Evolutionary conservation across 2,329 filamentous ascomycete species (phyloP), one percentile per base, ranked within the genome.

Genomic region (Botrytis sinoallii): DNA sequence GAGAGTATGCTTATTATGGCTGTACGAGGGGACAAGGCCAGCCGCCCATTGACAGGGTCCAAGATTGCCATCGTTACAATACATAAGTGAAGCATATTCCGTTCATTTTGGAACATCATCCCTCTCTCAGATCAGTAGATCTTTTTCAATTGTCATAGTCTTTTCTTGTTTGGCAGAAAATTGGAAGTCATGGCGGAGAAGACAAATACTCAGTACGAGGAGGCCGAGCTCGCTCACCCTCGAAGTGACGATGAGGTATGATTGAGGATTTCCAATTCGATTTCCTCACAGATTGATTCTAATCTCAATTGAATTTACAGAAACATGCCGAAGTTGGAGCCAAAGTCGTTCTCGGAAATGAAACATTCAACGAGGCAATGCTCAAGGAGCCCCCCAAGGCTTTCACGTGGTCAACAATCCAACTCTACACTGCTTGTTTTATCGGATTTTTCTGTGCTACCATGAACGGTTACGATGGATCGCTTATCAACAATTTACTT

Each of bases 281-380:
- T 16, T 10, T 32, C n/a, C 35, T 32, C 35, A 44, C 4, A 55
- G 25, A 35, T 59, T 60, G 71, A 63, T 71, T 64, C 48, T 72
- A 38, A 74, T n/a, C 22, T 40, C 38, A 10, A 32, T 29, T 29
- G 16, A 29, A 29, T 12, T 25, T 35, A 65, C 48, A 80, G 79
- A 80, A 80, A 78, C 78, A 79, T 75, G 76, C 73, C 20, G 77
- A 80, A 70, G 79, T 80, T 60, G 78, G 79, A 71, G 76, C 79
- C 76, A 86, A 84, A 77, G 82, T 86, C 73, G 82, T 88, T 77
- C 82, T 79, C 38, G 87, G 87, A 75, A 85, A 85, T 76, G 86
- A 87, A 76, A 86, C 86, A 68, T 88, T 85, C 80, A 84, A 86
- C 76, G 85, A 89, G 80, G 88, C 88, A 35, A 83, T 86, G 80